These are phyloP conservation scores for Sarocladium strictum DNA, from an alignment of 2,329 filamentous ascomycete species.

Conservation along the genomic window DNA sequence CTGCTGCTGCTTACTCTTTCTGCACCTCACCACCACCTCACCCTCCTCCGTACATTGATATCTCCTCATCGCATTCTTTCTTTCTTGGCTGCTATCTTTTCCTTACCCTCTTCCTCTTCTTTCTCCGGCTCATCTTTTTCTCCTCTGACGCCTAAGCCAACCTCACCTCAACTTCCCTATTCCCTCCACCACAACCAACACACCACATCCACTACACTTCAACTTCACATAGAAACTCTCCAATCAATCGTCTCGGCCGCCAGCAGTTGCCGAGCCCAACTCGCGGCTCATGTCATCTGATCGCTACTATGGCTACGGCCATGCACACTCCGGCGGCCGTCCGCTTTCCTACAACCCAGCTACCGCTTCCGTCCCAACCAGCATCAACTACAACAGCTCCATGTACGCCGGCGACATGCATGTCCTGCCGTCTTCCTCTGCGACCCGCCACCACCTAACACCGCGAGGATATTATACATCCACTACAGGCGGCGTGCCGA, in stretches of 20 bases:
- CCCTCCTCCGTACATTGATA: background rate
- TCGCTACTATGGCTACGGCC: conserved; percentile 34
- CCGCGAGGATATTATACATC: conserved; percentile 28
- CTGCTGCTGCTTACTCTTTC: background rate
- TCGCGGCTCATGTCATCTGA: conserved; percentile 40
- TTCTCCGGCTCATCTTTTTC: conserved; percentile 1
- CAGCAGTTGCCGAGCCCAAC: background rate
- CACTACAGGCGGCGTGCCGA: conserved; percentile 27
- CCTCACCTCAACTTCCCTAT: conserved; percentile 9
- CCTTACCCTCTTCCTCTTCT: conserved; percentile 12
- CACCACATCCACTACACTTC: background rate
- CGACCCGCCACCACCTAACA: conserved; percentile 23
- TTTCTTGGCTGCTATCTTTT: conserved; percentile 9
- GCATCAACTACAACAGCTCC: conserved; percentile 42
- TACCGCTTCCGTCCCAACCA: conserved; percentile 47
- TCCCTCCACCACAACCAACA: background rate
- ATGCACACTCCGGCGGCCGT: conserved; percentile 34
- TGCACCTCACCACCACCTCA: background rate
- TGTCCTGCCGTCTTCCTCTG: conserved; percentile 38
- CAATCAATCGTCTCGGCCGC: too few species aligned
- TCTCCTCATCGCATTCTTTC: background rate
- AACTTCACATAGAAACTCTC: background rate
- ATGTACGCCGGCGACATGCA: conserved; percentile 50
- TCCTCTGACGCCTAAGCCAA: conserved; percentile 2
- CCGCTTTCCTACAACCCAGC: conserved; percentile 42